Evolutionary conservation across 2,329 filamentous ascomycete species (phyloP), one percentile per base, ranked within the genome.

Genomic region (Pseudogymnoascus sp.): DNA sequence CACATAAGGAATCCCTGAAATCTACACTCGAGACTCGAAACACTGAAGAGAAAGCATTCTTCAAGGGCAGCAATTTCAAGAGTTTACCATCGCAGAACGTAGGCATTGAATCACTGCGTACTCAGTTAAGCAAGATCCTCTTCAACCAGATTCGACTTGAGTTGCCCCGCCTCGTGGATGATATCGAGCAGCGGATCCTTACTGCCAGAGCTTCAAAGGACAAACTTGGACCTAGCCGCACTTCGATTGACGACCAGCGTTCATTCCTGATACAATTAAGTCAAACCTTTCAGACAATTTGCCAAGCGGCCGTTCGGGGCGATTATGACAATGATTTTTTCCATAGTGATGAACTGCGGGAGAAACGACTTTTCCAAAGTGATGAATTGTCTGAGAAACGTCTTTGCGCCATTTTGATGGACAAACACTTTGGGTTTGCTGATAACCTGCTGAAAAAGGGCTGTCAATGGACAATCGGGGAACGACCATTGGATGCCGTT

Each of bases 31-130:
- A 56, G n/a, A 56, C 50, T 5, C 66, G 70, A 25, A 71, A 70
- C 42, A 31, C 40, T 7, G 61, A 64, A 2, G 72, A 71, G 59
- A 59, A 14, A 1, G 34, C 18, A 0, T 74, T 66, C 62, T 72
- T 75, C 46, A 63, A 65, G 0, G 68, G 50, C 0, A 70, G 69
- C 1, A 71, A 69, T 16, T 75, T 72, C 64, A 73, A 70, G 1
- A 16, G 10, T 0, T 34, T 74, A 3, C 65, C 70, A 0, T 38
- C 63, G 7, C 63, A 71, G 6, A 63, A 36, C 21, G 53, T 71
- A 2, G 73, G 72, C 5, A 78, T 86, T 14, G 70, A 74, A 1
- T 66, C 76, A 0, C 73, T 88, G 11, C 76, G 79, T 25, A 66
- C 68, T 0, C 78, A 80, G 1, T 74, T 89, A 0, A 85, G 66